Evolutionary conservation across 2,329 filamentous ascomycete genomes (phyloP).

Genomic region (Stachybotrys chartarum): DNA sequence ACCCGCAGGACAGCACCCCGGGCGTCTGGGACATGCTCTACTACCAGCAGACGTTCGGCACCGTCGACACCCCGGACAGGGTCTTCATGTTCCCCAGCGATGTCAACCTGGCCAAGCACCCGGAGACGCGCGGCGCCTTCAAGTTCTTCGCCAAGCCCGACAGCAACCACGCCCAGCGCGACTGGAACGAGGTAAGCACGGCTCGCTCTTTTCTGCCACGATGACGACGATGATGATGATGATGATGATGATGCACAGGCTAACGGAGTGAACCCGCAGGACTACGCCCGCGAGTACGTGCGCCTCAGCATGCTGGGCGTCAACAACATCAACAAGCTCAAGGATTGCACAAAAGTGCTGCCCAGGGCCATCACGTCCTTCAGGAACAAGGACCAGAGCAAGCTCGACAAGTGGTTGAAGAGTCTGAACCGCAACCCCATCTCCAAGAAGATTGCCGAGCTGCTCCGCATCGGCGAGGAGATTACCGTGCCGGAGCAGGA

Average conservation of each 20-base stretch:
- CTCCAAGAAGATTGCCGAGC: conserved; percentile 15
- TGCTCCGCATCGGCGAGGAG: conserved; percentile 13
- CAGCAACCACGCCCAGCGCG: conserved; percentile 19
- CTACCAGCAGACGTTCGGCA: conserved; percentile 33
- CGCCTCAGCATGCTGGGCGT: conserved; percentile 48
- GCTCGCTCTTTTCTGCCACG: background rate
- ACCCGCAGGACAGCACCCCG: conserved; percentile 44
- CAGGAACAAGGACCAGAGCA: conserved; percentile 10
- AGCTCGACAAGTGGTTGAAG: conserved; percentile 18
- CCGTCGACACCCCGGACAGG: conserved; percentile 19
- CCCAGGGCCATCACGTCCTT: conserved; percentile 21
- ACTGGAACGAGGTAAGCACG: conserved; percentile 32
- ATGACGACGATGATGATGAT: background rate
- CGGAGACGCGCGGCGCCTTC: conserved; percentile 28
- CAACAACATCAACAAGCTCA: conserved; percentile 47
- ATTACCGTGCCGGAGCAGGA: conserved; percentile 13
- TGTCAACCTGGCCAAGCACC: conserved; percentile 27
- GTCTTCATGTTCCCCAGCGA: conserved; percentile 37
- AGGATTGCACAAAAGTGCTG: conserved; percentile 47
- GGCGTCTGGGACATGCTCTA: conserved; percentile 46
- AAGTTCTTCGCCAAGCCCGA: conserved; percentile 22
- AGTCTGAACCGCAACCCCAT: conserved; percentile 16
- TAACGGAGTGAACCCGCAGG: conserved; percentile 18
- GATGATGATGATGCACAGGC: background rate
- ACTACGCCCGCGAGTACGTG: conserved; percentile 45